A percentile compares a stretch with the other conserved stretches of the same genome.
phyloP scores from a whole-genome alignment of 371 early-diverging fungal species.

The Lichtheimia ornata region DNA sequence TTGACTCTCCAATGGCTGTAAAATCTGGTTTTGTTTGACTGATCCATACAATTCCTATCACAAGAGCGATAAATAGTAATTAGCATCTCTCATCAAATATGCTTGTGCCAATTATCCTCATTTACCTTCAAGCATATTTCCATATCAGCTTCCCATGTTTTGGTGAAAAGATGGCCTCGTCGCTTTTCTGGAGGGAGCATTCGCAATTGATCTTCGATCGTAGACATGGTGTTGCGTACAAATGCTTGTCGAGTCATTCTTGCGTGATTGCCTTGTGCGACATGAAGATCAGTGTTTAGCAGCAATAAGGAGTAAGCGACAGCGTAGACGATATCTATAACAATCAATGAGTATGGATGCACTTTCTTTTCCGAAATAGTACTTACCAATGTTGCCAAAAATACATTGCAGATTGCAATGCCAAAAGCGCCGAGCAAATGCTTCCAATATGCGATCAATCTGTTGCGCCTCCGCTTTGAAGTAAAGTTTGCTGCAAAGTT shows the following conservation, averaged over 20 bases:
- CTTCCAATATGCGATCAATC: constrained; percentile 82
- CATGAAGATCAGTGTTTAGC: constrained; percentile 92
- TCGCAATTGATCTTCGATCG: constrained; percentile 49
- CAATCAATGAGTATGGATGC: not conserved
- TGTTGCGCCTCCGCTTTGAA: constrained; percentile 92
- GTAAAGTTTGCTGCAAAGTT: constrained; percentile 78
- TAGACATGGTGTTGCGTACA: constrained; percentile 61
- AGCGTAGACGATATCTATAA: constrained; percentile 78
- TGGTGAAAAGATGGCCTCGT: constrained; percentile 23
- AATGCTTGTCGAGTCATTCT: constrained; percentile 65
- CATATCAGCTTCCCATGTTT: constrained; percentile 46
- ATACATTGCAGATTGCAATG: constrained; percentile 68
- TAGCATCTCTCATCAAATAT: no score
- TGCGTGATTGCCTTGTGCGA: constrained; percentile 69
- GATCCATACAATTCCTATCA: constrained; percentile 71
- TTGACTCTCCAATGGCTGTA: constrained; percentile 53
- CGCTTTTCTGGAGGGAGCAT: constrained; percentile 32
- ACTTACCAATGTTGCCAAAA: constrained; percentile 51
- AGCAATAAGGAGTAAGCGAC: constrained; percentile 84
- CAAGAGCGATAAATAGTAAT: not conserved
- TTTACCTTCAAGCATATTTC: constrained; percentile 41
- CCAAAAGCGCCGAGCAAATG: constrained; percentile 75
- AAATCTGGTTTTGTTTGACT: constrained; percentile 75
- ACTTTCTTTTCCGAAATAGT: not conserved
- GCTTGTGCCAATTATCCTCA: not conserved